phyloP scores from a whole-genome alignment of 495 filamentous ascomycete genomes.

The Aspergillus cristatus region DNA sequence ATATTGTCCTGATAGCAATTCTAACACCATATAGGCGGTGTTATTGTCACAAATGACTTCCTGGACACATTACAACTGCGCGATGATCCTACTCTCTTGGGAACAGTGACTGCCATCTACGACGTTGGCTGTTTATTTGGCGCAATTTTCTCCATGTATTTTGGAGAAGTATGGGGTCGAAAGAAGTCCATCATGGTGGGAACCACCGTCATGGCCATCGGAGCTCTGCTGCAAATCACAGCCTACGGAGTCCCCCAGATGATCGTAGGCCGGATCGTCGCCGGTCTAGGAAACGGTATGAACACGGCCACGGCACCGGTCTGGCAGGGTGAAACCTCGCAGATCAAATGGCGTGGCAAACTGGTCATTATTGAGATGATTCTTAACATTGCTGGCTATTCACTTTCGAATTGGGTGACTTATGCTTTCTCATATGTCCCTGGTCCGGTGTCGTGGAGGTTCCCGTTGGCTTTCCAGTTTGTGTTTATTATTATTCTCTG shows the following conservation, averaged over 20 bases:
- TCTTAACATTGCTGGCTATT: slow-evolving; percentile 58
- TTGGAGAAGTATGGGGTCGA: slow-evolving; percentile 63
- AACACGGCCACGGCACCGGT: slow-evolving; percentile 42
- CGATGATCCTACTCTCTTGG: slow-evolving; percentile 21
- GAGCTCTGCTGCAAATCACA: slow-evolving; percentile 54
- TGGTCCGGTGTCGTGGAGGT: slow-evolving; percentile 56
- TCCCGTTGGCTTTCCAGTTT: slow-evolving; percentile 65
- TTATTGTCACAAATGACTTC: slow-evolving; percentile 36
- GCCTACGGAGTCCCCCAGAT: slow-evolving; percentile 53
- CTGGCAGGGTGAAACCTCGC: slow-evolving; percentile 58
- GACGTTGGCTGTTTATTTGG: slow-evolving; percentile 72
- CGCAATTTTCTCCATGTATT: slow-evolving; percentile 57
- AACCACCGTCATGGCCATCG: slow-evolving; percentile 55
- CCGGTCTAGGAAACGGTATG: slow-evolving; percentile 58
- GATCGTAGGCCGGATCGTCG: slow-evolving; percentile 56
- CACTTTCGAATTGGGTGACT: slow-evolving; percentile 64
- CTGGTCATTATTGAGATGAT: slow-evolving; percentile 69
- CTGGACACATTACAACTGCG: slow-evolving; percentile 23
- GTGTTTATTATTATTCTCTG: slow-evolving; percentile 53
- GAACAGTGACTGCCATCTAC: slow-evolving; percentile 53
- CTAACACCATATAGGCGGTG: neutral
- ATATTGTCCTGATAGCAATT: slow-evolving; percentile 13
- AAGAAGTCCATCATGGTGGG: slow-evolving; percentile 58
- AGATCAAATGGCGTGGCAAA: slow-evolving; percentile 60
- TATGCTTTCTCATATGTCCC: slow-evolving; percentile 57